phyloP scores from a whole-genome alignment of 306 rosid genomes.

The Herpetospermum pedunculosum region DNA sequence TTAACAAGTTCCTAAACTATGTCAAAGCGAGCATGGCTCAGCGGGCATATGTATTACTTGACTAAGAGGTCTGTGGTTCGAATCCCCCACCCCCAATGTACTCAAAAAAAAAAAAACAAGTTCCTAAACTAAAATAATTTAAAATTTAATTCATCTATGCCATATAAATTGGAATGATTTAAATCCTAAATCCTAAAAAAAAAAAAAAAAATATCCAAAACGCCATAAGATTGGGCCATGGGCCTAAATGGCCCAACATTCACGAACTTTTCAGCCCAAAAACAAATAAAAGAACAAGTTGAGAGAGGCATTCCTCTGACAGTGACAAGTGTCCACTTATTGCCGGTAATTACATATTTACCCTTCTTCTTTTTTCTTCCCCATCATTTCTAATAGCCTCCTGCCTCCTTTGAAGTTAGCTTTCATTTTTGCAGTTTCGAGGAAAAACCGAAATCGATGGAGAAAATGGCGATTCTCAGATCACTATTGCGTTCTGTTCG shows the following conservation, averaged over 20 bases:
- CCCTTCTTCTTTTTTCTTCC: background rate
- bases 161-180: too few relatives aligned
- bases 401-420: background rate
- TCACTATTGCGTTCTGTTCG: conserved; percentile 47
- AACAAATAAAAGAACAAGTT: background rate
- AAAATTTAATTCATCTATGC: too few relatives aligned
- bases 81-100: too few relatives aligned
- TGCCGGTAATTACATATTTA: background rate
- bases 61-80: too few relatives aligned
- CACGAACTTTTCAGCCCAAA: background rate
- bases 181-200: too few relatives aligned
- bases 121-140: too few relatives aligned
- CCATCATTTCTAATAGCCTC: background rate
- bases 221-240: background rate
- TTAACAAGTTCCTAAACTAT: too few relatives aligned
- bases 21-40: too few relatives aligned
- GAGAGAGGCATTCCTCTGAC: background rate
- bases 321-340: background rate
- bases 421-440: conserved; percentile 3
- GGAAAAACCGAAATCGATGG: conserved; percentile 20
- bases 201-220: too few relatives aligned
- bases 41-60: too few relatives aligned
- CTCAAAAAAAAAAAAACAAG: too few relatives aligned
- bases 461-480: conserved; percentile 46
- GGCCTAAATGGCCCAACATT: background rate